Evolutionary conservation across 306 rosid species (phyloP), one percentile per base, ranked within the genome.

Genomic region (Quercus berberidifolia): DNA sequence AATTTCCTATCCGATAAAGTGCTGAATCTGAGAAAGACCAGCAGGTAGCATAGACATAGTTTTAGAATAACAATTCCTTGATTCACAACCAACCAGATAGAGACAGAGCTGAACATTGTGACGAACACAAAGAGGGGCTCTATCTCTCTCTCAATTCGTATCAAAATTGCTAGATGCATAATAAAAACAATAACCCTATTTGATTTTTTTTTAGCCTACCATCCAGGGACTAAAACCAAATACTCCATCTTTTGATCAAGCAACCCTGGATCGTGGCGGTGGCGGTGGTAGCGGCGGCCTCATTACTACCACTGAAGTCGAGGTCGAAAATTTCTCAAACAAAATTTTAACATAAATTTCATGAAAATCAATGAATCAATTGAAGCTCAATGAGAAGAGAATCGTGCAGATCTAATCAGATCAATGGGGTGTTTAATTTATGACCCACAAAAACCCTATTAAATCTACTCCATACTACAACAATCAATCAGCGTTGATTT

Each of bases 231-330:
- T 15, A 63, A 63, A 63, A 26, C 69, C 33, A 63, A 63, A 63
- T 33, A 26, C 41, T 49, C 69, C 69, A 63, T 28, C 69, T 63
- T 63, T 63, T 63, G 69, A 63, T 63, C 69, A 28, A 63, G 69
- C 69, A 63, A 63, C 69, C 69, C 69, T 63, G 69, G 69, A 63
- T 63, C 11, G 69, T 19, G 69, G 69, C 69, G 15, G 54, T 38
- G 43, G 43, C 43, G 2, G 43, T 38, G 46, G 46, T 8, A 41
- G 46, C 46, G 12, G 46, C 46, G 46, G 46, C 12, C 46, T 41
- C 46, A 41, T 41, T 41, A 41, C 46, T 41, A 41, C 46, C 46
- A 41, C 54, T 13, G 54, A 49, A 49, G 54, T 49, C 54, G 54
- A 49, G 54, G 54, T 49, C 54, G 41, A 26, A 14, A 63, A 63